Percentiles rank a stretch among this genome's conserved stretches.
These are phyloP conservation scores for Cladorrhinum samala DNA, from an alignment of 495 filamentous ascomycete species.

Conservation along the genomic window DNA sequence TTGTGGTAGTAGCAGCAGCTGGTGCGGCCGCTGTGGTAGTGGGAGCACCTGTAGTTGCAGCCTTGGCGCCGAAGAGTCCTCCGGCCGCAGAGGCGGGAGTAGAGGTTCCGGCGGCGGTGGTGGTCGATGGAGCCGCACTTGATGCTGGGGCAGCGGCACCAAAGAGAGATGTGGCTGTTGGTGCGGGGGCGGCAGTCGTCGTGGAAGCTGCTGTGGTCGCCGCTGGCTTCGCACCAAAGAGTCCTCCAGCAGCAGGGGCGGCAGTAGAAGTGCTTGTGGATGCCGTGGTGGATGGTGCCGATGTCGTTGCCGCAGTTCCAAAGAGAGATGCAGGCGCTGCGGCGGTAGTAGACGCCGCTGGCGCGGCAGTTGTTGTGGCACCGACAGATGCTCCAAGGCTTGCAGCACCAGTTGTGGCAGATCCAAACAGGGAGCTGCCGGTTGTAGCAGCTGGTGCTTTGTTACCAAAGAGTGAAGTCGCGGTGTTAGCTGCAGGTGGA, in stretches of 20 bases:
- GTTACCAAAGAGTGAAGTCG: conserved; percentile 14
- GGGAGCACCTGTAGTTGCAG: conserved; percentile 19
- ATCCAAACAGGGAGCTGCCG: conserved; percentile 14
- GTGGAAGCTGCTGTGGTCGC: conserved; percentile 12
- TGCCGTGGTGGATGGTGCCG: background rate
- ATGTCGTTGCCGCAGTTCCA: background rate
- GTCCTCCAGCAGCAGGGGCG: background rate
- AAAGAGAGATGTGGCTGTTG: background rate
- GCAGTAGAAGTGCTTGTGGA: background rate
- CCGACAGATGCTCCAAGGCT: too few species aligned
- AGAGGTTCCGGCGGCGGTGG: conserved; percentile 14
- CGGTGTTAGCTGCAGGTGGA: background rate
- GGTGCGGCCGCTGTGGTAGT: conserved; percentile 12
- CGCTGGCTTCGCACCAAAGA: conserved; percentile 11
- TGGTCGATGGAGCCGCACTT: conserved; percentile 8
- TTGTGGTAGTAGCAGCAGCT: conserved; percentile 22
- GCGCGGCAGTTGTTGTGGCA: conserved; percentile 14
- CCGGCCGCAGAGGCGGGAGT: conserved; percentile 20
- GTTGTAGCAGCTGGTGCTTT: conserved; percentile 3
- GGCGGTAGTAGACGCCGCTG: conserved; percentile 9
- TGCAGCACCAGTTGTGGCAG: conserved; percentile 4
- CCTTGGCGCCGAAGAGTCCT: conserved; percentile 25
- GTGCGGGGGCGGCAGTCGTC: conserved; percentile 3
- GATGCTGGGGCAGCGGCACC: background rate
- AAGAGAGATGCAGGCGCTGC: conserved; percentile 3